Evolutionary conservation across 805 yeast genomes (phyloP).

Genomic region (Candida boidinii): DNA sequence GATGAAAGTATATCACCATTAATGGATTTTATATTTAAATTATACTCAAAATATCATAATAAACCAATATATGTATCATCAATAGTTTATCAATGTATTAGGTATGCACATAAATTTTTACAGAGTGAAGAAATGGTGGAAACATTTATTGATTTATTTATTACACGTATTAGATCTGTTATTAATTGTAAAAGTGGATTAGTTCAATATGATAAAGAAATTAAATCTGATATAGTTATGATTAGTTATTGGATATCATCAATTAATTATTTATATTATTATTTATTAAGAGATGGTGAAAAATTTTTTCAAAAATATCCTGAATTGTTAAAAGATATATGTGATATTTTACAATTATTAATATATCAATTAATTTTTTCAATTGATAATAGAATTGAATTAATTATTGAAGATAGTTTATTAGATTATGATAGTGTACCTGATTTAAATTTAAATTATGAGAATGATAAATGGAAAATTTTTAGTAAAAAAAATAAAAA

Average conservation of each 20-base stretch:
- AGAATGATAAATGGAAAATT: slow-evolving; percentile 55
- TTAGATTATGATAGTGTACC: slow-evolving; percentile 77
- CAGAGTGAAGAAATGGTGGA: slow-evolving; percentile 49
- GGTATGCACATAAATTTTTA: slow-evolving; percentile 55
- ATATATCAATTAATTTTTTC: slow-evolving; percentile 60
- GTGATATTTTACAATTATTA: slow-evolving; percentile 47
- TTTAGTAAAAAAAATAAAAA: slow-evolving; percentile 34
- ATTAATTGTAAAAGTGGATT: slow-evolving; percentile 56
- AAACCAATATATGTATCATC: slow-evolving; percentile 59
- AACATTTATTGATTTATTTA: slow-evolving; percentile 49
- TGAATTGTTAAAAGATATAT: slow-evolving; percentile 47
- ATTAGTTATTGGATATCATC: slow-evolving; percentile 87
- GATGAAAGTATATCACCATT: slow-evolving; percentile 47
- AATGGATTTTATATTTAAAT: slow-evolving; percentile 36
- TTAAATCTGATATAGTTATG: slow-evolving; percentile 53
- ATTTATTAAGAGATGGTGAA: slow-evolving; percentile 57
- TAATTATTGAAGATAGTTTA: slow-evolving; percentile 55
- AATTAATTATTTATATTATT: slow-evolving; percentile 68
- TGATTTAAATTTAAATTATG: slow-evolving; percentile 70
- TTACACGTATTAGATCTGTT: slow-evolving; percentile 52
- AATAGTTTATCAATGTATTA: slow-evolving; percentile 56
- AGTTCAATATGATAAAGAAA: slow-evolving; percentile 17
- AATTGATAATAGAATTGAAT: slow-evolving; percentile 50
- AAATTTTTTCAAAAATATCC: slow-evolving; percentile 48
- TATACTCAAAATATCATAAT: slow-evolving; percentile 38